Base-by-base conservation (phyloP, 2,329 filamentous ascomycete species). In the Tolypocladium nubicola region DNA sequence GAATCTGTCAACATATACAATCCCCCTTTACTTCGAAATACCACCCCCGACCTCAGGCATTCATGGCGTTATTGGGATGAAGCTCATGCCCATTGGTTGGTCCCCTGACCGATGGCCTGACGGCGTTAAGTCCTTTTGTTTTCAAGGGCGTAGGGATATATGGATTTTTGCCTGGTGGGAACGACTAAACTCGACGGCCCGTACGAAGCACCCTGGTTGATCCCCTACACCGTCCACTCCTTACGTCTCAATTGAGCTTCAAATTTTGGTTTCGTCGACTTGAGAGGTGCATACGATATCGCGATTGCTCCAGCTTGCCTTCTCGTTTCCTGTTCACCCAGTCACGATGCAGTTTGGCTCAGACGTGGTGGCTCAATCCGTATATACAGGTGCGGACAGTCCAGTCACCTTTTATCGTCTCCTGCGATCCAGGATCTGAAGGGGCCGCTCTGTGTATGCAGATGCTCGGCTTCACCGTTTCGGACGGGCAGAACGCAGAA, bases 51-150 rank as follows among this genome's bases (percentile, higher is more conserved):
- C 62, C 59, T 62, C 63, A 62, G 70, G 72, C 73, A 76, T 76
- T 70, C 61, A 68, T 63, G 73, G 73, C 73, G 73, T 76, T 75
- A 64, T 67, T 61, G 67, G 71, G 66, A 72, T 67, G 68, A 70
- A 71, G 67, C 66, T 72, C 65, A 68, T 70, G 70, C 66, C 66
- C 67, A 67, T 68, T 67, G 66, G 65, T 67, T 66, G 64, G 64
- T 68, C 68, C 64, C 61, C 58, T 60, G 54, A 60, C 62, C 63
- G 64, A 69, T 65, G 69, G 69, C 64, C 64, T 66, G 65, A 67
- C 66, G 71, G 71, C 71, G 70, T 73, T 65, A 69, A 61, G 64
- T 66, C 60, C 67, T 61, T 68, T 66, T 64, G 58, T 61, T 62
- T 59, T 58, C 56, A 61, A 54, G 60, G 70, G 69, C 71, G 71